Percentiles rank a stretch among this genome's conserved stretches.
Conservation (phyloP, 768 basidiomycete species). For the Cystobasidium tubakii region DNA sequence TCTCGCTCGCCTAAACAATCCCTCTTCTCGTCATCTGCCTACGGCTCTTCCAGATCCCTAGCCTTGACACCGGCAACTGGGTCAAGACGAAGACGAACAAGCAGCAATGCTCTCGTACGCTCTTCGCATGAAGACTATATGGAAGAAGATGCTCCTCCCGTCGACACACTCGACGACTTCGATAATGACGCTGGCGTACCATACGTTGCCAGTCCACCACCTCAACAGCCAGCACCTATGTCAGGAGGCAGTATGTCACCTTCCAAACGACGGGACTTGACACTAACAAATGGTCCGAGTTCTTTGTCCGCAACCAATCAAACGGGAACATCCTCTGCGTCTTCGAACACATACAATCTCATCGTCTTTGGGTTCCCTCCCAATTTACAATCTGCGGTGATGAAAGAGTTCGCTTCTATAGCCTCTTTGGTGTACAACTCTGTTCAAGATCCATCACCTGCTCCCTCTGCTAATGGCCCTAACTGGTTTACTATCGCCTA, state of each 20-base stretch:
- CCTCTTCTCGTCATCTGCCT: conserved; percentile 6
- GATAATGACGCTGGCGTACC: conserved; percentile 34
- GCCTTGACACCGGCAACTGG: conserved; percentile 1
- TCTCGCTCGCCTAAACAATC: conserved; percentile 20
- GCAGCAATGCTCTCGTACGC: conserved; percentile 1
- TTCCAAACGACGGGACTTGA: not conserved
- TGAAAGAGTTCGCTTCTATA: conserved; percentile 50
- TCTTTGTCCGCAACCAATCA: not conserved
- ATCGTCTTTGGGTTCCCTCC: conserved; percentile 84
- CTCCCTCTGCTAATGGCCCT: not conserved
- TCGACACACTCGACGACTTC: conserved; percentile 41
- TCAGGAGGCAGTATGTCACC: not conserved
- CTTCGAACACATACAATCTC: conserved; percentile 47
- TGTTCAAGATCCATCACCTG: conserved; percentile 41
- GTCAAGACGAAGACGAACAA: not conserved
- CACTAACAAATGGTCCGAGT: not conserved
- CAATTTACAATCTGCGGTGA: conserved; percentile 61
- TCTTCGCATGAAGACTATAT: conserved; percentile 33
- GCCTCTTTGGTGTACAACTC: conserved; percentile 67
- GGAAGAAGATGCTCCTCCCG: conserved; percentile 45
- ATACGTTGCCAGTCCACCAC: conserved; percentile 18
- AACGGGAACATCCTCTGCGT: not conserved
- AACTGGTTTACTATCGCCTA: conserved; percentile 82
- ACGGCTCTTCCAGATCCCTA: conserved; percentile 13
- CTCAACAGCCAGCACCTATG: conserved; percentile 24